Evolutionary conservation across 805 yeast genomes (phyloP).

Genomic region (Candida krabiensis): DNA sequence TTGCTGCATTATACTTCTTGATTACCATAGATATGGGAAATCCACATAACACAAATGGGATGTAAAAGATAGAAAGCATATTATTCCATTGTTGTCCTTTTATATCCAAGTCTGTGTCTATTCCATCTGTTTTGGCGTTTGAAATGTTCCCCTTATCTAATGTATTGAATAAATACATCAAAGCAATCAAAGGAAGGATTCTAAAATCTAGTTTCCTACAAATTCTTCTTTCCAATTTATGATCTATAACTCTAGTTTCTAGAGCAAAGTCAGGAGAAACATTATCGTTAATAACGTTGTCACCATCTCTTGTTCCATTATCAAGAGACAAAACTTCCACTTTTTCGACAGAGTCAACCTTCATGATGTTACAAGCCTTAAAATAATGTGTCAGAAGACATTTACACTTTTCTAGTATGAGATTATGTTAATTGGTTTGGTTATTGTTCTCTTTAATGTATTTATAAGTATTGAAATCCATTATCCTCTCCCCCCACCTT

Average conservation of each 20-base stretch:
- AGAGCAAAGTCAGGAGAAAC: too few relatives aligned
- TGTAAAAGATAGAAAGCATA: slow-evolving; percentile 42
- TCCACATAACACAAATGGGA: slow-evolving; percentile 44
- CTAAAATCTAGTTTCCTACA: slow-evolving; percentile 41
- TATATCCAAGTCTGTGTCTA: slow-evolving; percentile 40
- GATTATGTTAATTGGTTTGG: too few relatives aligned
- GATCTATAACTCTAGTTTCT: slow-evolving; percentile 8
- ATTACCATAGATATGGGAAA: slow-evolving; percentile 41
- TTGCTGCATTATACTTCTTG: slow-evolving; percentile 40
- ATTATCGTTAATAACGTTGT: too few relatives aligned
- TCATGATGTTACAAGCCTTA: too few relatives aligned
- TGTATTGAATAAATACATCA: slow-evolving; percentile 46
- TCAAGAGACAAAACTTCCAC: too few relatives aligned
- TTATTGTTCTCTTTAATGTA: too few relatives aligned
- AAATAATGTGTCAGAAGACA: too few relatives aligned
- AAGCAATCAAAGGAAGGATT: slow-evolving; percentile 43
- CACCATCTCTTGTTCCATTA: too few relatives aligned
- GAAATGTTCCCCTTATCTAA: slow-evolving; percentile 49
- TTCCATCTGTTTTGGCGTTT: slow-evolving; percentile 46
- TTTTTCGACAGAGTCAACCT: too few relatives aligned
- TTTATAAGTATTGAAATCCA: too few relatives aligned
- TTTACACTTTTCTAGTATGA: too few relatives aligned
- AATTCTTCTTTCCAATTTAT: slow-evolving; percentile 26
- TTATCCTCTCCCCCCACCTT: too few relatives aligned
- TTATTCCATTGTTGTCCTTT: slow-evolving; percentile 43